Conservation (phyloP, 2,329 filamentous ascomycete species). For the Fusarium graminum region DNA sequence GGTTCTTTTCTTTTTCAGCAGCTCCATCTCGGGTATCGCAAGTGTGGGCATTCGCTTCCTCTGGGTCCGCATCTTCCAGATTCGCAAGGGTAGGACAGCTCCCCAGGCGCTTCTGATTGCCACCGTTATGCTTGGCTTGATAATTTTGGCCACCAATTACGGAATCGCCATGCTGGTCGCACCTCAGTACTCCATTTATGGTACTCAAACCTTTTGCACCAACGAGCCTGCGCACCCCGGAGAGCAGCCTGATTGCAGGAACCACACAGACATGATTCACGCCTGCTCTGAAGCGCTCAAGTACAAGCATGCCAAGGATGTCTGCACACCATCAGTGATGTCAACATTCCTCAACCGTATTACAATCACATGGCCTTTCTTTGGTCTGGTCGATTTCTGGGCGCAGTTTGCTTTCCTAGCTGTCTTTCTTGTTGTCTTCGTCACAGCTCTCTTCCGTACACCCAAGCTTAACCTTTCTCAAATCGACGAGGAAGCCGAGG, state of each 20-base stretch:
- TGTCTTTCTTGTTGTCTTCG: conserved; percentile 84
- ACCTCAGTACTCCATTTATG: conserved; percentile 94
- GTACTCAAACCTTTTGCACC: conserved; percentile 93
- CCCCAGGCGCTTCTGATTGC: conserved; percentile 93
- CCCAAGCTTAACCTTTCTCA: conserved; percentile 82
- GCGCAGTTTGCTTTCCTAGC: conserved; percentile 92
- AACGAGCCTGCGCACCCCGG: conserved; percentile 72
- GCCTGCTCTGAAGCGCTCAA: conserved; percentile 84
- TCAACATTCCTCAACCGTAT: conserved; percentile 94
- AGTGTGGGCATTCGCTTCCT: conserved; percentile 93
- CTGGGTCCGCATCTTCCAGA: conserved; percentile 93
- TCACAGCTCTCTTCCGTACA: conserved; percentile 83
- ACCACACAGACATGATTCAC: conserved; percentile 78
- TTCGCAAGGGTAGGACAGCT: conserved; percentile 87
- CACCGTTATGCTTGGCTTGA: conserved; percentile 90
- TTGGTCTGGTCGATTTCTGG: conserved; percentile 95
- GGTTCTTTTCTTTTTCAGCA: conserved; percentile 87
- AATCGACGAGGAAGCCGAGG: conserved; percentile 89
- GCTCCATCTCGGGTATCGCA: conserved; percentile 87
- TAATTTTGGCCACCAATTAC: conserved; percentile 93
- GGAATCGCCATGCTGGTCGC: conserved; percentile 93
- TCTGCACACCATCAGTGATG: conserved; percentile 92
- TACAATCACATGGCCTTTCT: conserved; percentile 94
- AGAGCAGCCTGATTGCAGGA: conserved; percentile 79
- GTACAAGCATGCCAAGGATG: conserved; percentile 77